phyloP scores from a whole-genome alignment of 1,284 basidiomycete species.

The Ustilago nuda region DNA sequence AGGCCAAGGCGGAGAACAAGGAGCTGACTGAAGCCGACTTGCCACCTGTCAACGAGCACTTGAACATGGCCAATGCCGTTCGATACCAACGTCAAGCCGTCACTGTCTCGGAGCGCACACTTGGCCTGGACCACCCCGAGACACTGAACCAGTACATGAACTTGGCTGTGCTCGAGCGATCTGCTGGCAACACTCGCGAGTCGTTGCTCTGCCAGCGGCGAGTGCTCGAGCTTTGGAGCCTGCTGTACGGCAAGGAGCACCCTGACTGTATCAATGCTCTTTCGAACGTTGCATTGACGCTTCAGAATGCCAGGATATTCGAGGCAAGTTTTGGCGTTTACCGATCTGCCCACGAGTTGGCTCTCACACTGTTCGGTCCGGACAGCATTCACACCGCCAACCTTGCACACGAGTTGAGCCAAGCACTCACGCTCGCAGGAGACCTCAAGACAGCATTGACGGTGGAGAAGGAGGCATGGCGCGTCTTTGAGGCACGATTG shows the following conservation, averaged over 20 bases:
- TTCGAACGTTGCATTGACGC: constrained; percentile 67
- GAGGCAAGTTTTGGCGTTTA: constrained; percentile 59
- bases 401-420: constrained; percentile 66
- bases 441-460: constrained; percentile 65
- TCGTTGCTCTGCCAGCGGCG: constrained; percentile 73
- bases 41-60: constrained; percentile 61
- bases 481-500: constrained; percentile 63
- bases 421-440: constrained; percentile 63
- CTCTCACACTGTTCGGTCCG: constrained; percentile 57
- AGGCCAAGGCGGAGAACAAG: constrained; percentile 54
- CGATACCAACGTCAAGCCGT: constrained; percentile 74
- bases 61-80: constrained; percentile 71
- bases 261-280: constrained; percentile 72
- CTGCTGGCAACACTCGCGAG: constrained; percentile 69
- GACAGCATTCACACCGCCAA: constrained; percentile 67
- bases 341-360: constrained; percentile 58
- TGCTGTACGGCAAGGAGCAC: constrained; percentile 73
- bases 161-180: constrained; percentile 73
- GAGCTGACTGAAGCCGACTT: constrained; percentile 50
- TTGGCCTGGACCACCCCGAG: constrained; percentile 73
- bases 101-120: constrained; percentile 73
- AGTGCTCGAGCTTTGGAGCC: constrained; percentile 72
- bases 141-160: constrained; percentile 74
- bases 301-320: constrained; percentile 61
- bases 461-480: constrained; percentile 64